These are phyloP conservation scores for Ustilago curta DNA, from an alignment of 1,284 basidiomycete species.

Conservation along the genomic window DNA sequence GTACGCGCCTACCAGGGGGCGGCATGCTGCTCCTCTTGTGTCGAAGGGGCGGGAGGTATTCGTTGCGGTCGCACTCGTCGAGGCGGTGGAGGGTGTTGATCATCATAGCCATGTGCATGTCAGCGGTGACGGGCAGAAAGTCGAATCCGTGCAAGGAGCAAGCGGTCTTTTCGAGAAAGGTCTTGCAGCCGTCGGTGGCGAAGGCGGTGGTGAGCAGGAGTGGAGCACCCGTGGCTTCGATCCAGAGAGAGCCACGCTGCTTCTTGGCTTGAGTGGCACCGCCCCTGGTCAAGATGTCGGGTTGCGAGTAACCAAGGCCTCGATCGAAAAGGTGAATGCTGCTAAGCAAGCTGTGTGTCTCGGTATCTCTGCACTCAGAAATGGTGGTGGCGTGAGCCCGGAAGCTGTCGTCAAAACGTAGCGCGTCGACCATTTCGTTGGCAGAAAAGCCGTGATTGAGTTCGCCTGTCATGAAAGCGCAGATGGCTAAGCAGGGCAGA, in stretches of 20 bases:
- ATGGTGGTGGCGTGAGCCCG: conserved; percentile 13
- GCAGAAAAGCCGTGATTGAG: conserved; percentile 48
- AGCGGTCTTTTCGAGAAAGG: conserved; percentile 47
- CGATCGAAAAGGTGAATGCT: conserved; percentile 48
- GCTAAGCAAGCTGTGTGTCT: conserved; percentile 37
- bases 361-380: conserved; percentile 28
- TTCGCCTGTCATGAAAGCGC: conserved; percentile 46
- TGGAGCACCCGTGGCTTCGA: conserved; percentile 46
- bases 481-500: conserved; percentile 35
- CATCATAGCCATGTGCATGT: conserved; percentile 48
- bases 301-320: conserved; percentile 44
- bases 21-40: conserved; percentile 27
- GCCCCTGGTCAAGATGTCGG: conserved; percentile 25
- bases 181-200: conserved; percentile 46
- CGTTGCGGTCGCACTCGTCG: conserved; percentile 49
- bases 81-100: conserved; percentile 31
- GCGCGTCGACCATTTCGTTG: conserved; percentile 32
- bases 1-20: conserved; percentile 17
- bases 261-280: conserved; percentile 7
- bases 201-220: conserved; percentile 45
- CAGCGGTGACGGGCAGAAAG: conserved; percentile 28
- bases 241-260: conserved; percentile 27
- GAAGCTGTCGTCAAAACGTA: conserved; percentile 28
- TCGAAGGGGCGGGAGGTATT: conserved; percentile 31
- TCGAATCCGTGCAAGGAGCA: conserved; percentile 46